These are phyloP conservation scores for Juglanconis oblonga DNA, from an alignment of 2,329 filamentous ascomycete species.

Conservation along the genomic window DNA sequence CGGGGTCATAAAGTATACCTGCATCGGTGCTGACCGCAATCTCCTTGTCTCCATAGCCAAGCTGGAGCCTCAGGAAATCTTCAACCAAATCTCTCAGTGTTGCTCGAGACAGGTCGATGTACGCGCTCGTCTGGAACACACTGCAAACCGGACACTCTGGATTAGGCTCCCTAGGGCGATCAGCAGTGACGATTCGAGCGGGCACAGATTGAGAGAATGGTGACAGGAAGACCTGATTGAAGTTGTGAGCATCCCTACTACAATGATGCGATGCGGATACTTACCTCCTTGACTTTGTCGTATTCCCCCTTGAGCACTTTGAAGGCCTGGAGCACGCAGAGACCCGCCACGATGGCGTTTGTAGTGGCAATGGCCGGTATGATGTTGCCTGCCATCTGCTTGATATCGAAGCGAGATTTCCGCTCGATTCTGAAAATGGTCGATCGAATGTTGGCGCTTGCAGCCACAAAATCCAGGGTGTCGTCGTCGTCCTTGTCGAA, in stretches of 20 bases:
- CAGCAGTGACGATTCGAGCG: slow-evolving; percentile 57
- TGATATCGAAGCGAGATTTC: slow-evolving; percentile 93
- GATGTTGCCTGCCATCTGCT: slow-evolving; percentile 99
- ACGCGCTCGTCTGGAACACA: slow-evolving; percentile 64
- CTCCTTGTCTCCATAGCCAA: slow-evolving; percentile 76
- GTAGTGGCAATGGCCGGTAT: slow-evolving; percentile 98
- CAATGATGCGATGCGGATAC: slow-evolving; percentile 16
- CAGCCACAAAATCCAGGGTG: slow-evolving; percentile 89
- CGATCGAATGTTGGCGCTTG: slow-evolving; percentile 86
- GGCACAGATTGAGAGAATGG: slow-evolving; percentile 47
- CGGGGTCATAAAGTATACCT: slow-evolving; percentile 82
- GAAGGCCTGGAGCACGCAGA: slow-evolving; percentile 90
- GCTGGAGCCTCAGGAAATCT: slow-evolving; percentile 63
- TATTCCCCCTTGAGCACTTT: slow-evolving; percentile 79
- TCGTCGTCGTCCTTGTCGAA: slow-evolving; percentile 98
- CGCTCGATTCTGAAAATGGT: slow-evolving; percentile 83
- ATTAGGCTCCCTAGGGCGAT: slow-evolving; percentile 63
- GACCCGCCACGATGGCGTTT: slow-evolving; percentile 90
- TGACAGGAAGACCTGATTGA: slow-evolving; percentile 69
- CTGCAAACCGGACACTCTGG: slow-evolving; percentile 82
- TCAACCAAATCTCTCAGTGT: slow-evolving; percentile 80
- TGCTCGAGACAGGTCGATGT: slow-evolving; percentile 66
- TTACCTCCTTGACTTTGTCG: slow-evolving; percentile 69
- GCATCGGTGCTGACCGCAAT: slow-evolving; percentile 73
- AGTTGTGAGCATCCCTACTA: not conserved